Conservation (phyloP, 129 eudicot genomes). For the Saposhnikovia divaricata region DNA sequence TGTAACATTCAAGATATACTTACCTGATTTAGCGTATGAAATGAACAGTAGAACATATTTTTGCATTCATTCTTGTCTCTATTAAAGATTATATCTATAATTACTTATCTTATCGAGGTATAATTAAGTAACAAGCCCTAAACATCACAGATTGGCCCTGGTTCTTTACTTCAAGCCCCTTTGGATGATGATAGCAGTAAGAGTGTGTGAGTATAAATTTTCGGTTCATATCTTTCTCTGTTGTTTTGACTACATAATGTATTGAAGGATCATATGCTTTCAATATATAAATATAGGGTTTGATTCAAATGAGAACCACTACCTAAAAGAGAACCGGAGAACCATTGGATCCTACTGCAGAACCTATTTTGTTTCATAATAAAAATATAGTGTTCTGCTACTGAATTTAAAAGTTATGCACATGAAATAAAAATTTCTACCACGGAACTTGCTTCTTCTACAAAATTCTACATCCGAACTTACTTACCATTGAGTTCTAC, state of each 20-base stretch:
- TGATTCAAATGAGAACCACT: no score
- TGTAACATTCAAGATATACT: not conserved
- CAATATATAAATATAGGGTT: no score
- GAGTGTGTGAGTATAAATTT: constrained; percentile 45
- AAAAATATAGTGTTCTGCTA: no score
- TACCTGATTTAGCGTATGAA: not conserved
- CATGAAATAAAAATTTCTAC: no score
- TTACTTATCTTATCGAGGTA: not conserved
- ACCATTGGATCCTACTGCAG: no score
- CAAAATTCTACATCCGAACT: no score
- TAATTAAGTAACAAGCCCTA: constrained; percentile 9
- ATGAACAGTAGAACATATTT: not conserved
- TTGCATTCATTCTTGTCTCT: not conserved
- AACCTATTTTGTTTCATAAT: no score
- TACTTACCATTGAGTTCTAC: no score
- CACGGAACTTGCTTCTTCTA: no score
- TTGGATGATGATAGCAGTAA: constrained; percentile 60
- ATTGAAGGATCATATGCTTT: not conserved
- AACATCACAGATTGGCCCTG: constrained; percentile 65
- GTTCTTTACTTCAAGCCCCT: constrained; percentile 85
- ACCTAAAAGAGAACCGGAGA: no score
- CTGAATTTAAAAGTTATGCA: no score
- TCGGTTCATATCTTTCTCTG: constrained; percentile 1
- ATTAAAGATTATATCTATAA: not conserved
- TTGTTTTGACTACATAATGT: not conserved